A percentile compares a stretch with the other conserved stretches of the same genome.
These are phyloP conservation scores for Lachancea sp. DNA, from an alignment of 805 yeast species.

Conservation along the genomic window DNA sequence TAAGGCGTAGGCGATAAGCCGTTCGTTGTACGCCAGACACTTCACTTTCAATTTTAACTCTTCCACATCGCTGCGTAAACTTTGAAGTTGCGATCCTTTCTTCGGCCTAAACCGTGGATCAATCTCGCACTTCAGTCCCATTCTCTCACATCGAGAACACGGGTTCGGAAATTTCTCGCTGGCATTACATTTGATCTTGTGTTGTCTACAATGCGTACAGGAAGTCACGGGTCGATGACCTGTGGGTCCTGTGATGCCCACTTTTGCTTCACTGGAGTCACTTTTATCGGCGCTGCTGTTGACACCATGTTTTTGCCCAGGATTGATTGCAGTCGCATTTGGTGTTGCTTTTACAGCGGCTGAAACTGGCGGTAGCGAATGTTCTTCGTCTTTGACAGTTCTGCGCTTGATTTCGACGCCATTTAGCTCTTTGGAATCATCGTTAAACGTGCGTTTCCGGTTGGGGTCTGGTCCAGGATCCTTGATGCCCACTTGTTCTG, in stretches of 20 bases:
- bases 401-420: not conserved
- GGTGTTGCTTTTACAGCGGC: not conserved
- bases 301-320: not conserved
- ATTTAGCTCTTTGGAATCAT: not conserved
- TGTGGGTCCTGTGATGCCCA: constrained; percentile 17
- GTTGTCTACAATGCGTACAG: constrained; percentile 92
- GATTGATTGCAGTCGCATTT: not conserved
- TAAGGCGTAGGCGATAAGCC: constrained; percentile 57
- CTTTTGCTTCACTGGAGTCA: constrained; percentile 2
- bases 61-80: constrained; percentile 77
- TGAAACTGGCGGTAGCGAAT: not conserved
- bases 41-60: constrained; percentile 70
- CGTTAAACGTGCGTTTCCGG: not conserved
- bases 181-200: constrained; percentile 90
- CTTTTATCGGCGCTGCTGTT: not conserved
- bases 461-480: not conserved
- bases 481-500: not conserved
- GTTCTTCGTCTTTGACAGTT: constrained; percentile 6
- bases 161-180: constrained; percentile 74
- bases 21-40: constrained; percentile 57
- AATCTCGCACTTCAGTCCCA: constrained; percentile 76
- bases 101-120: constrained; percentile 90
- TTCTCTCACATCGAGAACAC: constrained; percentile 74
- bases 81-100: constrained; percentile 85
- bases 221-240: constrained; percentile 86